Evolutionary conservation across 1,284 basidiomycete species (phyloP), one percentile per base, ranked within the genome.

Genomic region (Ceratobasidium sp.): DNA sequence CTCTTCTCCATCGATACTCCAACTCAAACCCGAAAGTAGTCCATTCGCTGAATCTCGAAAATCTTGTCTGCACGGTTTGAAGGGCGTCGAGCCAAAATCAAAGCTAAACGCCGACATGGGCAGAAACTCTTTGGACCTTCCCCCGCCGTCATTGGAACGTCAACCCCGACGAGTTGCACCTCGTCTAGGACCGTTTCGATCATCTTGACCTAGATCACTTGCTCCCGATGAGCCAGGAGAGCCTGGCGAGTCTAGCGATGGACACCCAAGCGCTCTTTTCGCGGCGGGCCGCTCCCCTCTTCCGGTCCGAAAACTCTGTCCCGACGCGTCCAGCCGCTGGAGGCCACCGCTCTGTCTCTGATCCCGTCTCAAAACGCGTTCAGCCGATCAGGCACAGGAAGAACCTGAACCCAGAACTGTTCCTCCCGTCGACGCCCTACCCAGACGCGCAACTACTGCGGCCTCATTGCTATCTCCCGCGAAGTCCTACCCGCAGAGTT

Each of bases 381-480:
- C 78, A 89, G 1, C 87, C 87, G 10, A 89, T 86, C 0, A 87
- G 87, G 20, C 87, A 86, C 18, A 86, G 87, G 60, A 87, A 89
- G 82, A 89, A 90, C 80, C 83, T 91, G 42, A 88, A 85, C 0
- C 87, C 89, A 0, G 85, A 86, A 23, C 81, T 86, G 1, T 89
- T 92, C 58, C 86, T 92, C 40, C 89, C 60, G 81, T 90, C 76
- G 87, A 89, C 26, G 90, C 90, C 0, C 91, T 0, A 91, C 89
- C 0, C 91, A 92, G 80, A 79, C 87, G 0, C 88, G 91, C 71
- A 88, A 87, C 18, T 93, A 92, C 82, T 80, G 88, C 18, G 87
- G 85, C 10, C 89, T 90, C 0, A 91, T 89, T 0, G 84, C 86
- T 0, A 92, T 91, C 0, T 91, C 91, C 46, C 87, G 88, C 67